A percentile compares a stretch with the other conserved stretches of the same genome.
Evolutionary conservation across 2,329 filamentous ascomycete genomes (phyloP).

Genomic region (Emergomyces africanus): DNA sequence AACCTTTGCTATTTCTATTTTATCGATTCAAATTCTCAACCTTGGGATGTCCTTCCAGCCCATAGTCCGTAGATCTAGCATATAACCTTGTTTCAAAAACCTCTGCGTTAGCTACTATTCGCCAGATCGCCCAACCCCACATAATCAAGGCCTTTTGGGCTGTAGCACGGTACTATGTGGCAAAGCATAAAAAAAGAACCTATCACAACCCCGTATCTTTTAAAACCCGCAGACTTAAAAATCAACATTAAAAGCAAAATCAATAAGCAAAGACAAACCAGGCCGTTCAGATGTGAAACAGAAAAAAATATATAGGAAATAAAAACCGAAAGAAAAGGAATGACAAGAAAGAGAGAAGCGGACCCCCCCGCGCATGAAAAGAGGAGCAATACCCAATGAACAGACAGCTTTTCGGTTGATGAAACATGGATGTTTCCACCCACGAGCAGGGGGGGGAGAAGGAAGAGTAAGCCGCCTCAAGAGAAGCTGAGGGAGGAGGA

Average conservation of each 20-base stretch:
- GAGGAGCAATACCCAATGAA: not conserved
- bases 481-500: not conserved
- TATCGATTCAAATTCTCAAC: not conserved
- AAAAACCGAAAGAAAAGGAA: not conserved
- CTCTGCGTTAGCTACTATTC: not conserved
- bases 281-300: not conserved
- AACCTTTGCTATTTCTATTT: not conserved
- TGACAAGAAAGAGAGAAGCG: too few relatives aligned
- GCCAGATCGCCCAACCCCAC: not conserved
- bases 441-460: not conserved
- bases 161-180: too few relatives aligned
- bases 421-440: conserved; percentile 4
- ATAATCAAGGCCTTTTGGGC: not conserved
- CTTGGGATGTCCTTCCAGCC: not conserved
- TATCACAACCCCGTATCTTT: too few relatives aligned
- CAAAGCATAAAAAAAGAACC: too few relatives aligned
- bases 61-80: too few relatives aligned
- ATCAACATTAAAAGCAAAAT: not conserved
- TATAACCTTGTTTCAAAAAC: not conserved
- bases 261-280: not conserved
- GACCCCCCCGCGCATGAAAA: not conserved
- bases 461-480: not conserved
- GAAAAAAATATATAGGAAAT: not conserved
- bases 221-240: too few relatives aligned
- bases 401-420: not conserved